Evolutionary conservation across 331 rosid species (phyloP), one percentile per base, ranked within the genome.

Genomic region (Malus hybrid): DNA sequence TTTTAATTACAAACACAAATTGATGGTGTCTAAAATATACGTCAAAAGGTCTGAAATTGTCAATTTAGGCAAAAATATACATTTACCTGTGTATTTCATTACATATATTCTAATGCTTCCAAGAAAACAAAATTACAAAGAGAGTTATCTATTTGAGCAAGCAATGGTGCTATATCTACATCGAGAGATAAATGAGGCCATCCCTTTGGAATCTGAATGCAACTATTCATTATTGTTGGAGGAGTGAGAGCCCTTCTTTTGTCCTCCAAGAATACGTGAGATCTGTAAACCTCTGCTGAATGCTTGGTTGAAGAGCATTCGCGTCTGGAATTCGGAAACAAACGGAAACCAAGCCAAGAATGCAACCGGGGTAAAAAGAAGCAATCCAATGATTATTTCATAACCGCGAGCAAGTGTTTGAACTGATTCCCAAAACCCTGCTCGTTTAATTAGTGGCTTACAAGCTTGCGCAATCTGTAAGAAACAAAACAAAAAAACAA

Each of bases 301-400:
- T 57, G 99, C 99, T 84, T 92, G 97, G 87, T 94, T 94, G 93
- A 94, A 94, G 34, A 94, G 84, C 97, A 94, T 94, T 79, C 99
- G 77, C 0, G 99, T 90, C 77, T 94, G 99, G 76, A 94, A 94
- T 77, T 94, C 99, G 0, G 99, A 94, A 71, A 94, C 99, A 72
- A 92, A 92, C 27, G 99, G 97, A 66, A 94, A 94, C 99, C 99
- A 94, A 16, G 99, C 97, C 87, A 94, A 85, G 90, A 90, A 88
- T 44, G 99, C 99, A 31, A 94, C 91, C 13, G 99, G 99, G 2
- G 92, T 87, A 86, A 90, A 92, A 69, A 94, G 88, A 75, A 94
- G 92, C 89, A 92, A 61, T 2, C 97, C 99, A 88, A 94, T 92
- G 66, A 91, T 59, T 19, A 92, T 57, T 77, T 94, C 97, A 27